Evolutionary conservation across 176 grass and related monocot genomes (phyloP).

Genomic region (Poa annua): DNA sequence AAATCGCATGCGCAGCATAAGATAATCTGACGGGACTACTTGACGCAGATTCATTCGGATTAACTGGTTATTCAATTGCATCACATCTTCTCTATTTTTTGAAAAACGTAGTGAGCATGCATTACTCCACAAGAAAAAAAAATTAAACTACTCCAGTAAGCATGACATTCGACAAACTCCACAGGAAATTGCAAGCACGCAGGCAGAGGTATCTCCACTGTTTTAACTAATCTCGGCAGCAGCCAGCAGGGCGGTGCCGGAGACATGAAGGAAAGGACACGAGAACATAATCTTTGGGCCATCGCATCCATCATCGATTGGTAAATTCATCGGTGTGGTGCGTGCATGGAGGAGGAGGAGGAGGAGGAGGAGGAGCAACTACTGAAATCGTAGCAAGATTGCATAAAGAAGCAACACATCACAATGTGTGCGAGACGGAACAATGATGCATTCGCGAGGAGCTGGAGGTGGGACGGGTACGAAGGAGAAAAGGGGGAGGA

Average conservation of each 20-base stretch:
- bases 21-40: background rate
- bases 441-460: background rate
- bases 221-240: background rate
- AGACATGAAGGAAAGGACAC: background rate
- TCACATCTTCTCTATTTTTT: background rate
- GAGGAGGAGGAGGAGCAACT: background rate
- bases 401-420: background rate
- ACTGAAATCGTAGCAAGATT: conserved; percentile 15
- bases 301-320: background rate
- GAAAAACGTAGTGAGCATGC: background rate
- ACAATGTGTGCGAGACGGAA: background rate
- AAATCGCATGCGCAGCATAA: background rate
- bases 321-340: background rate
- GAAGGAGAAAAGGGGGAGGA: background rate
- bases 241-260: background rate
- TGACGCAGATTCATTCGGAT: conserved; percentile 11
- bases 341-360: background rate
- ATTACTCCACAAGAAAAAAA: background rate
- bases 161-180: background rate
- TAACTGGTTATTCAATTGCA: background rate
- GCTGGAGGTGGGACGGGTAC: background rate
- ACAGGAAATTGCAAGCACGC: conserved; percentile 5
- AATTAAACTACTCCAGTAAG: background rate
- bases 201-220: background rate
- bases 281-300: background rate